Conservation (phyloP, 768 basidiomycete species). For the Asterophora lycoperdoides region DNA sequence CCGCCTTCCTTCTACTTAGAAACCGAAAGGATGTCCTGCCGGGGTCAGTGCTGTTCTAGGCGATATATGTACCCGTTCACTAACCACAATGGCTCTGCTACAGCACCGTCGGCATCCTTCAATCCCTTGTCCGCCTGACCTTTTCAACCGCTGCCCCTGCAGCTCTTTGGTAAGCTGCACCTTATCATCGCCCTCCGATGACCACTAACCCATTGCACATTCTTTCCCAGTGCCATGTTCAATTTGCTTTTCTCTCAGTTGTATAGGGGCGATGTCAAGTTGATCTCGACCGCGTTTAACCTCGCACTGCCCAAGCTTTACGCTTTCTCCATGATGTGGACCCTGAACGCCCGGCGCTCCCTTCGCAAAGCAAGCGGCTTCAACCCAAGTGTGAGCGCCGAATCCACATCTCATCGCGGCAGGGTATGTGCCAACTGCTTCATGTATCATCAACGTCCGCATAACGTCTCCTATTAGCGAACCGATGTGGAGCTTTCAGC, state of each 20-base stretch:
- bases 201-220: neutral
- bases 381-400: conserved; percentile 6
- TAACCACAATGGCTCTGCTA: neutral
- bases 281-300: conserved; percentile 28
- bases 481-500: conserved; percentile 19
- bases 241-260: conserved; percentile 32
- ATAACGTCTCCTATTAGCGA: neutral
- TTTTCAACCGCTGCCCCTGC: conserved; percentile 30
- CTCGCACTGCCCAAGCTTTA: conserved; percentile 30
- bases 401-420: neutral
- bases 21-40: conserved; percentile 26
- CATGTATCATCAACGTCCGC: neutral
- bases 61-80: no score
- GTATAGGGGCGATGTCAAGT: conserved; percentile 17
- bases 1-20: conserved; percentile 26
- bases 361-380: conserved; percentile 17
- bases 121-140: conserved; percentile 26
- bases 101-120: conserved; percentile 26
- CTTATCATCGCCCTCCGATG: no score
- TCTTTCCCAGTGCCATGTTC: conserved; percentile 29
- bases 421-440: conserved; percentile 3
- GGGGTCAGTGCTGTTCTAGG: conserved; percentile 17
- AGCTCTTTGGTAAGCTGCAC: conserved; percentile 25
- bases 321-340: conserved; percentile 36
- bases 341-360: conserved; percentile 26